Percentiles rank a stretch among this genome's conserved stretches.
These are phyloP conservation scores for Echinosphaeria canescens DNA, from an alignment of 2,329 filamentous ascomycete species.

Conservation along the genomic window DNA sequence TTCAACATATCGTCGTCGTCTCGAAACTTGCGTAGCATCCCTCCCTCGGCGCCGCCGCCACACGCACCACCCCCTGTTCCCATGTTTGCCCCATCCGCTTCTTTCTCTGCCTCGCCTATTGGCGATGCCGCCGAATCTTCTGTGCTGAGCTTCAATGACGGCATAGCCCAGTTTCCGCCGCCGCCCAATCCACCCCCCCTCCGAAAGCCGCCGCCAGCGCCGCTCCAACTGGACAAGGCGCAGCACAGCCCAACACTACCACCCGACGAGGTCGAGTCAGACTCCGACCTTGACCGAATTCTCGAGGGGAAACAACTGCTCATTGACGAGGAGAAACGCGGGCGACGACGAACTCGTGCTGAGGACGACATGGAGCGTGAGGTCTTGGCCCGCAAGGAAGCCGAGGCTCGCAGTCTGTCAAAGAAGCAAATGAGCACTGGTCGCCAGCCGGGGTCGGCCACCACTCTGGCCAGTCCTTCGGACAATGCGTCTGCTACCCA, in stretches of 20 bases:
- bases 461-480: too few species aligned
- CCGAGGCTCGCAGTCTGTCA: constrained; percentile 48
- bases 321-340: constrained; percentile 30
- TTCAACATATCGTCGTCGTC: constrained; percentile 31
- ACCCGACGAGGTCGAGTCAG: constrained; percentile 40
- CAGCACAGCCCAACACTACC: constrained; percentile 9
- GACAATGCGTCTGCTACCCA: too few species aligned
- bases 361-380: constrained; percentile 71
- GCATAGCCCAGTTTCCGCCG: constrained; percentile 25
- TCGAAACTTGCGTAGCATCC: constrained; percentile 27
- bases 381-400: constrained; percentile 39
- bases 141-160: constrained; percentile 20
- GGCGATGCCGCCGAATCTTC: too few species aligned
- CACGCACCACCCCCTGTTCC: constrained; percentile 14
- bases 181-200: constrained; percentile 40
- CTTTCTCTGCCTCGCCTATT: too few species aligned
- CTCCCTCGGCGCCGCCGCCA: constrained; percentile 29
- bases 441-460: constrained; percentile 25
- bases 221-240: constrained; percentile 43
- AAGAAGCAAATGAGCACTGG: constrained; percentile 43
- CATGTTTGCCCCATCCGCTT: too few species aligned
- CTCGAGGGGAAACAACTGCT: constrained; percentile 44
- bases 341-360: constrained; percentile 64
- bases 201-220: constrained; percentile 70
- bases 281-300: constrained; percentile 69